Conservation (phyloP, 208 protist genomes). For the Acanthamoeba healyi region DNA sequence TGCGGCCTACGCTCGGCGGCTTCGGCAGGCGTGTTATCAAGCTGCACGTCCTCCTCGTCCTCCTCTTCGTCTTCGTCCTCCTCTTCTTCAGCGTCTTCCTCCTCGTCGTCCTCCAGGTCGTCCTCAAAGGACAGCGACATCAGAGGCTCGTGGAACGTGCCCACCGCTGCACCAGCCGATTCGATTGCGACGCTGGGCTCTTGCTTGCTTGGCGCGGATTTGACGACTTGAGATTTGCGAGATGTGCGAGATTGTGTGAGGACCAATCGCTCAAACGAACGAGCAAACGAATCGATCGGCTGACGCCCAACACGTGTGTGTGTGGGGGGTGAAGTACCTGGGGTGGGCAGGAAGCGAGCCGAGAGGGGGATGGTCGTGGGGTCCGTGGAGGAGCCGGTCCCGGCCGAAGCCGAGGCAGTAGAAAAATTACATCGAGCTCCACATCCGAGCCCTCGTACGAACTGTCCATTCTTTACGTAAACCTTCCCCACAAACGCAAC, state of each 20-base stretch:
- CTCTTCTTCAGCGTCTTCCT: not conserved
- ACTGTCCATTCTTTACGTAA: not conserved
- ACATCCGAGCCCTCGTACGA: slow-evolving; percentile 46
- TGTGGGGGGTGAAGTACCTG: not conserved
- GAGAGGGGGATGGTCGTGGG: not conserved
- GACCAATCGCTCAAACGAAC: too few relatives aligned
- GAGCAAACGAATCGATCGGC: too few relatives aligned
- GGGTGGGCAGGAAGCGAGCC: not conserved
- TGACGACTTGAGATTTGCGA: too few relatives aligned
- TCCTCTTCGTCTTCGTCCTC: not conserved
- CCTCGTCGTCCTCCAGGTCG: not conserved
- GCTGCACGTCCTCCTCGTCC: slow-evolving; percentile 12
- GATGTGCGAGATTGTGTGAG: too few relatives aligned
- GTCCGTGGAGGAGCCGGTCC: not conserved
- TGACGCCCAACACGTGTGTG: too few relatives aligned
- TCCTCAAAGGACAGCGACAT: slow-evolving; percentile 34
- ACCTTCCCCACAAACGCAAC: not conserved
- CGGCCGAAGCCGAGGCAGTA: not conserved
- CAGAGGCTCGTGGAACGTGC: slow-evolving; percentile 33
- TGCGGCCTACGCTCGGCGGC: not conserved
- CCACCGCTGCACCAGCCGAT: not conserved
- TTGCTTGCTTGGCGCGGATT: too few relatives aligned
- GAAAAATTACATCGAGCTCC: not conserved
- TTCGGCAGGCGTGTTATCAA: slow-evolving; percentile 33
- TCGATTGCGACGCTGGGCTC: not conserved